These are phyloP conservation scores for Cryptococcus sp. DNA, from an alignment of 1,284 basidiomycete species.

Conservation along the genomic window DNA sequence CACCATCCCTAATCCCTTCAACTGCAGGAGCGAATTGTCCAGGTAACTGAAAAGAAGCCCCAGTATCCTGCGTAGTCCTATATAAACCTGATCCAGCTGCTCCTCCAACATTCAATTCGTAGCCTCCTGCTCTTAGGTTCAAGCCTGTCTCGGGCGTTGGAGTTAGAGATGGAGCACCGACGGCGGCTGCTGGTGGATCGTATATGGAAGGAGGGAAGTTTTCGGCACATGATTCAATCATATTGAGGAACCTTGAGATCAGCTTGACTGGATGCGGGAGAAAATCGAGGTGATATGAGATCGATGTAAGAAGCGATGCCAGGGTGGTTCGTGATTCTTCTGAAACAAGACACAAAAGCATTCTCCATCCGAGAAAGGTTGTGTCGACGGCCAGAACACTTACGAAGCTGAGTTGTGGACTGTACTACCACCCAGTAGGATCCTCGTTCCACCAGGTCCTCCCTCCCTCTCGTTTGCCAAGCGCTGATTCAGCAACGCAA, in stretches of 20 bases:
- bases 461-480: slow-evolving; percentile 48
- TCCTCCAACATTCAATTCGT: slow-evolving; percentile 87
- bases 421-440: slow-evolving; percentile 85
- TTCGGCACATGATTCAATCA: slow-evolving; percentile 44
- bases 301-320: no score
- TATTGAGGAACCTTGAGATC: slow-evolving; percentile 43
- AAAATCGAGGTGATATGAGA: no score
- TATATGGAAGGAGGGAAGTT: slow-evolving; percentile 45
- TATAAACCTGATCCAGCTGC: slow-evolving; percentile 74
- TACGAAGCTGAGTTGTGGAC: slow-evolving; percentile 88
- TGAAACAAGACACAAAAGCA: no score
- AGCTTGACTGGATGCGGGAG: no score
- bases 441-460: slow-evolving; percentile 55
- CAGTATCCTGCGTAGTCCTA: slow-evolving; percentile 60
- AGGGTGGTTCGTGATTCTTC: no score
- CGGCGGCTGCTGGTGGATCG: slow-evolving; percentile 23
- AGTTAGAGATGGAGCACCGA: slow-evolving; percentile 53
- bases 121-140: slow-evolving; percentile 82
- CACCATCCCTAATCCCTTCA: slow-evolving; percentile 57
- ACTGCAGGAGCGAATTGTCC: slow-evolving; percentile 61
- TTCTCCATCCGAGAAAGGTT: background rate
- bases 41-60: slow-evolving; percentile 70
- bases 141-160: slow-evolving; percentile 45
- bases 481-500: slow-evolving; percentile 81
- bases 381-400: slow-evolving; percentile 22